Conservation (phyloP, 176 grass and related monocot species). For the Thinopyrum elongatum region DNA sequence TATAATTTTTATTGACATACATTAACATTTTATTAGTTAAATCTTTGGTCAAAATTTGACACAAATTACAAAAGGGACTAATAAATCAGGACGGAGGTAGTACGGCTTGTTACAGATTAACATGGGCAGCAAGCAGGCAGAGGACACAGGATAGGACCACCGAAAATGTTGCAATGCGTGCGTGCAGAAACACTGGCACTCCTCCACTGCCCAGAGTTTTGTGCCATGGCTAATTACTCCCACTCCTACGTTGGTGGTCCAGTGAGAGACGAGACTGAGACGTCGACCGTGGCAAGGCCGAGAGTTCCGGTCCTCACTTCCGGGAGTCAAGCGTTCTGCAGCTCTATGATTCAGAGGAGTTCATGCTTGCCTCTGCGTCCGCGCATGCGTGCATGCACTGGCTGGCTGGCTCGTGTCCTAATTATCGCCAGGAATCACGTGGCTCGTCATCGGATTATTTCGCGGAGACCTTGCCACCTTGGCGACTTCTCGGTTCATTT, state of each 20-base stretch:
- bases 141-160: background rate
- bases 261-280: background rate
- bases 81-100: too few relatives aligned
- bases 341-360: background rate
- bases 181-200: slow-evolving; percentile 31
- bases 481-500: background rate
- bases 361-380: background rate
- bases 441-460: background rate
- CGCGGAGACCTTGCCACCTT: background rate
- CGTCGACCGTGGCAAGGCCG: slow-evolving; percentile 16
- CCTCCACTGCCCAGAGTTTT: background rate
- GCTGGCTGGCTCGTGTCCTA: background rate
- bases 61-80: too few relatives aligned
- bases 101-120: background rate
- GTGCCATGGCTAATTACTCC: background rate
- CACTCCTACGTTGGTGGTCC: slow-evolving; percentile 17
- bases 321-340: background rate
- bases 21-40: too few relatives aligned
- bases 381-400: background rate
- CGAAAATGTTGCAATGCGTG: slow-evolving; percentile 36
- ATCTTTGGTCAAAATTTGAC: too few relatives aligned
- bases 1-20: too few relatives aligned
- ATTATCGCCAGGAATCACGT: background rate
- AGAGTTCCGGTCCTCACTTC: slow-evolving; percentile 13
- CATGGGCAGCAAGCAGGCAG: background rate